Conservation (phyloP, 257 asterid species). For the Solanum clarkiae region DNA sequence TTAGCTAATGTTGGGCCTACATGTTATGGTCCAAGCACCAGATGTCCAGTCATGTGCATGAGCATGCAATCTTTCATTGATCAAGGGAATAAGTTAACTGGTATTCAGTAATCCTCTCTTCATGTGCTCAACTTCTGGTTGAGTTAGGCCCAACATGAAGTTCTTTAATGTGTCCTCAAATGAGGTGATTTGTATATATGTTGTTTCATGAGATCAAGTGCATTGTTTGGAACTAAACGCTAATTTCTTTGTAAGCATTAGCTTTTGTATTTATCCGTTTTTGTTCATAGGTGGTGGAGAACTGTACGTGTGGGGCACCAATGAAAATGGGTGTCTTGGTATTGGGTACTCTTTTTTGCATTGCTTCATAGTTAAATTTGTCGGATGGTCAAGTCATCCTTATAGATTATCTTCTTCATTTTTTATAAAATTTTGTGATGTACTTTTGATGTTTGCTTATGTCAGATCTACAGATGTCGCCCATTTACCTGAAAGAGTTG, state of each 20-base stretch:
- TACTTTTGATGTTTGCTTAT: neutral
- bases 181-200: neutral
- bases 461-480: slow-evolving; percentile 53
- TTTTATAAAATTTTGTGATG: neutral
- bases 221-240: neutral
- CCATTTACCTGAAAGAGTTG: slow-evolving; percentile 78
- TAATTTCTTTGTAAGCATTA: neutral
- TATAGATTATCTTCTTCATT: neutral
- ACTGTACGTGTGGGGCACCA: slow-evolving; percentile 88
- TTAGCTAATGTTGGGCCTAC: neutral
- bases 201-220: neutral
- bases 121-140: neutral
- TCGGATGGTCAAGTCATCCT: neutral
- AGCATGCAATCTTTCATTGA: neutral
- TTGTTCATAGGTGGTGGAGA: slow-evolving; percentile 63
- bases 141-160: neutral
- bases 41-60: neutral
- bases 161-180: neutral
- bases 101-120: neutral
- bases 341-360: slow-evolving; percentile 47
- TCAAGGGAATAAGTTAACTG: neutral
- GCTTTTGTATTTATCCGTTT: slow-evolving; percentile 1
- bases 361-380: neutral
- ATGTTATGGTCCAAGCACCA: neutral
- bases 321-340: slow-evolving; percentile 96